phyloP scores from a whole-genome alignment of 139 green algal genomes.

The Chlamydomonas asymmetrica region DNA sequence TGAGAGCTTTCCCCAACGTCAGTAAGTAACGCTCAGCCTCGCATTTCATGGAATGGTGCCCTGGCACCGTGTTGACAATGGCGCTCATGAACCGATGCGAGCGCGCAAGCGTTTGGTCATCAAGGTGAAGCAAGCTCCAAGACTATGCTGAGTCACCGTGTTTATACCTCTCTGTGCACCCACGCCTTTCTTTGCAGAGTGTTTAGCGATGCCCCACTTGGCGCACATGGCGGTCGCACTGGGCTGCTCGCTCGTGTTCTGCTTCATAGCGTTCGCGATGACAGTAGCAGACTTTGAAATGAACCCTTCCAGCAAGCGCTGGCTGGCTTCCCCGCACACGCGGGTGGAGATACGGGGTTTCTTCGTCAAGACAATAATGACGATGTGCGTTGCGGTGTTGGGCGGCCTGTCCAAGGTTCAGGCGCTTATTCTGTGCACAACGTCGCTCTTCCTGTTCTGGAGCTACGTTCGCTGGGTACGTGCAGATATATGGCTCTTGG shows the following conservation, averaged over 20 bases:
- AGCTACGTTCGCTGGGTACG: constrained; percentile 36
- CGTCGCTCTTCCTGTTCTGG: constrained; percentile 33
- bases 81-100: too few relatives aligned
- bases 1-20: constrained; percentile 21
- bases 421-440: constrained; percentile 15
- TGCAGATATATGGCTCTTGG: too few relatives aligned
- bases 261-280: constrained; percentile 35
- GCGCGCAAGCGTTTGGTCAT: too few relatives aligned
- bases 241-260: constrained; percentile 14
- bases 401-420: constrained; percentile 30
- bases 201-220: constrained; percentile 50
- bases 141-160: too few relatives aligned
- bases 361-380: constrained; percentile 32
- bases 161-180: neutral
- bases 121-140: too few relatives aligned
- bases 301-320: constrained; percentile 37
- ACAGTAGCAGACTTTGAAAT: constrained; percentile 45
- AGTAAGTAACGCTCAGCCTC: too few relatives aligned
- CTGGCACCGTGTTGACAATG: too few relatives aligned
- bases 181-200: constrained; percentile 22
- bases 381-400: constrained; percentile 23
- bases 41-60: too few relatives aligned
- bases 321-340: constrained; percentile 27
- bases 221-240: constrained; percentile 25
- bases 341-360: constrained; percentile 32